Evolutionary conservation across 306 rosid genomes (phyloP).

Genomic region (Vigna angularis): DNA sequence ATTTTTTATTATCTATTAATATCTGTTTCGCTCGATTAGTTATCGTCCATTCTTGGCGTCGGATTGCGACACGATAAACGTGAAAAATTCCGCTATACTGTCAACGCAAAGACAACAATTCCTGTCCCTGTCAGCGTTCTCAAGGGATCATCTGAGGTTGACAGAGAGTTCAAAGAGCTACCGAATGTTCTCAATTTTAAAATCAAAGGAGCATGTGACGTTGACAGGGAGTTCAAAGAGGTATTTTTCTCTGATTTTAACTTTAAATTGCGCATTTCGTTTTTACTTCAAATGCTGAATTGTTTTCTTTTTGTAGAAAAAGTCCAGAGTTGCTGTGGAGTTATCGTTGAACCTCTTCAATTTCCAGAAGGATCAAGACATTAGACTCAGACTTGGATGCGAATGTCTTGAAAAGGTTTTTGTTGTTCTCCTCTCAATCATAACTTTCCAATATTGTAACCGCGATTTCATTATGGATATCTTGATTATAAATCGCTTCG

Average conservation of each 20-base stretch:
- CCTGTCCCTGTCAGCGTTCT: constrained; percentile 59
- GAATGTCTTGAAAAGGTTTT: constrained; percentile 72
- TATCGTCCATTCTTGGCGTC: constrained; percentile 75
- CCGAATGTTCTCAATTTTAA: constrained; percentile 47
- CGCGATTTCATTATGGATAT: no score
- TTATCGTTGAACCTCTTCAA: constrained; percentile 73
- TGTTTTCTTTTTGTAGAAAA: constrained; percentile 51
- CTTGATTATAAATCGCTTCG: no score
- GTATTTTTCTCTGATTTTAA: constrained; percentile 32
- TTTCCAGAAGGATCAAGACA: constrained; percentile 88
- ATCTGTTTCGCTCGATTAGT: constrained; percentile 46
- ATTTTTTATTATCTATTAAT: not conserved
- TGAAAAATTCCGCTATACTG: constrained; percentile 61
- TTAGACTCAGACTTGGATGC: constrained; percentile 81
- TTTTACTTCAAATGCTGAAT: not conserved
- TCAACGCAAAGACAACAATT: constrained; percentile 75
- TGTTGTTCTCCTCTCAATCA: not conserved
- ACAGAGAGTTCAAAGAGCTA: constrained; percentile 77
- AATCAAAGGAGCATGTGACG: constrained; percentile 68
- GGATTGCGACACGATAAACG: constrained; percentile 69
- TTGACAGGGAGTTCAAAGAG: constrained; percentile 74
- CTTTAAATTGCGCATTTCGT: no score
- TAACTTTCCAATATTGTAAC: no score
- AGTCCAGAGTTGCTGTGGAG: constrained; percentile 78
- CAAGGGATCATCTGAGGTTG: constrained; percentile 74